Conservation (phyloP, 2,329 filamentous ascomycete species). For the Pyrenochaeta sp. region DNA sequence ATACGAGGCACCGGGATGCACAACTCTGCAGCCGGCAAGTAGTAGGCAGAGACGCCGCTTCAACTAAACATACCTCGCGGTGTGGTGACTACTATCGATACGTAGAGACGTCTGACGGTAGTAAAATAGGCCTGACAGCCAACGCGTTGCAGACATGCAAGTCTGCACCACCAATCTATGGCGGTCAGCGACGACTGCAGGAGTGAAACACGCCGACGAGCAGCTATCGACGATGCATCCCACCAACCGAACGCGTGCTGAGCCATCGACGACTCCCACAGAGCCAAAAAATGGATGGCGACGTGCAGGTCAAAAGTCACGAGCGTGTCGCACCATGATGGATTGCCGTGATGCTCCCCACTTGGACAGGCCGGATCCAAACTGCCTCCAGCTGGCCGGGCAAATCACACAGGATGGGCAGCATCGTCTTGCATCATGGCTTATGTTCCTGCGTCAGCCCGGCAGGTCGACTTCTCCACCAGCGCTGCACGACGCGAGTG, state of each 20-base stretch:
- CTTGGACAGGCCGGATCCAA: constrained; percentile 27
- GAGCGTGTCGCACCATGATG: constrained; percentile 45
- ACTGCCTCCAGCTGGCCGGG: constrained; percentile 30
- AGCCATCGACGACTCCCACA: constrained; percentile 32
- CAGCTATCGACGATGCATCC: constrained; percentile 21
- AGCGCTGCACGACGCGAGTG: constrained; percentile 25
- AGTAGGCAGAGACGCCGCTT: constrained; percentile 12
- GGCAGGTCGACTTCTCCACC: constrained; percentile 23
- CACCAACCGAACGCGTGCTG: constrained; percentile 27
- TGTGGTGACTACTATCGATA: constrained; percentile 25
- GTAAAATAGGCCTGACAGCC: constrained; percentile 19
- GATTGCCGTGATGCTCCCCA: constrained; percentile 32
- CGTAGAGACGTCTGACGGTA: constrained; percentile 15
- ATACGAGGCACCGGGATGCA: constrained; percentile 39
- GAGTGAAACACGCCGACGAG: constrained; percentile 36
- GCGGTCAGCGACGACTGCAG: constrained; percentile 9
- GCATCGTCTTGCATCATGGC: constrained; percentile 29
- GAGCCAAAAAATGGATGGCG: constrained; percentile 22
- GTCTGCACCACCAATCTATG: constrained; percentile 16
- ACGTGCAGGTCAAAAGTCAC: constrained; percentile 34
- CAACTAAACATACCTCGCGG: constrained; percentile 4
- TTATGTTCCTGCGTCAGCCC: constrained; percentile 40
- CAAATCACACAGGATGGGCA: constrained; percentile 42
- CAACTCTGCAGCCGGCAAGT: constrained; percentile 28
- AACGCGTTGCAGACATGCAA: constrained; percentile 21